Conservation (phyloP, 2,329 filamentous ascomycete genomes). For the Scytalidium sp. region DNA sequence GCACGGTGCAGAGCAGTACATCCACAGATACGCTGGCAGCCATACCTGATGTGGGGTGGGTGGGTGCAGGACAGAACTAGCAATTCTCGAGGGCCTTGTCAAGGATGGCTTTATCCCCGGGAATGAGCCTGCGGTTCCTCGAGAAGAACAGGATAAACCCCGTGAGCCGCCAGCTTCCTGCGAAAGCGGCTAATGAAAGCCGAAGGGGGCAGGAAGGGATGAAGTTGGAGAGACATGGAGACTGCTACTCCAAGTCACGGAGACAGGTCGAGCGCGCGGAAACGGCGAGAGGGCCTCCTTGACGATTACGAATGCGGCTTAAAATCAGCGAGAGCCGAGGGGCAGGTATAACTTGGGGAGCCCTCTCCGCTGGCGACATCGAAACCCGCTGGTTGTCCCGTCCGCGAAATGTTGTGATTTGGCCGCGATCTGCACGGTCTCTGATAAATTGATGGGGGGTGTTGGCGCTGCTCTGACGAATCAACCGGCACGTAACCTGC, state of each 20-base stretch:
- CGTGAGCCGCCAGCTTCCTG: background rate
- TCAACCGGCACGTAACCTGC: conserved; percentile 16
- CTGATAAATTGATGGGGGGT: too few relatives aligned
- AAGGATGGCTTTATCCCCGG: conserved; percentile 21
- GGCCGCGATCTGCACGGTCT: conserved; percentile 4
- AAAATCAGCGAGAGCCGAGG: background rate
- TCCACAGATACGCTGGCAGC: background rate
- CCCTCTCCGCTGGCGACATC: background rate
- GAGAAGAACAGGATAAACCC: background rate
- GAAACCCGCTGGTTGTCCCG: too few relatives aligned
- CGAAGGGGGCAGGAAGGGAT: conserved; percentile 5
- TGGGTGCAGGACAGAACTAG: conserved; percentile 10
- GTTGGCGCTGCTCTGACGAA: conserved; percentile 17
- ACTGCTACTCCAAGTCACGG: background rate
- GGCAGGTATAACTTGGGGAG: conserved; percentile 3
- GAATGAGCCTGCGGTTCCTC: conserved; percentile 13
- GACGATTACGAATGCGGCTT: conserved; percentile 9
- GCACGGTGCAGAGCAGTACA: background rate
- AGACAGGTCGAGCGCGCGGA: background rate
- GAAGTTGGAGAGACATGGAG: conserved; percentile 1
- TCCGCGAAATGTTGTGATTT: conserved; percentile 16
- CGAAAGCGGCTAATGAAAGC: background rate
- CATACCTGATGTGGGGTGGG: background rate
- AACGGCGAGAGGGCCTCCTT: conserved; percentile 4
- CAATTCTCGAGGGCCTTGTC: conserved; percentile 20